Base-by-base conservation (phyloP, 495 filamentous ascomycete species). In the Podospora pseudoanserina region DNA sequence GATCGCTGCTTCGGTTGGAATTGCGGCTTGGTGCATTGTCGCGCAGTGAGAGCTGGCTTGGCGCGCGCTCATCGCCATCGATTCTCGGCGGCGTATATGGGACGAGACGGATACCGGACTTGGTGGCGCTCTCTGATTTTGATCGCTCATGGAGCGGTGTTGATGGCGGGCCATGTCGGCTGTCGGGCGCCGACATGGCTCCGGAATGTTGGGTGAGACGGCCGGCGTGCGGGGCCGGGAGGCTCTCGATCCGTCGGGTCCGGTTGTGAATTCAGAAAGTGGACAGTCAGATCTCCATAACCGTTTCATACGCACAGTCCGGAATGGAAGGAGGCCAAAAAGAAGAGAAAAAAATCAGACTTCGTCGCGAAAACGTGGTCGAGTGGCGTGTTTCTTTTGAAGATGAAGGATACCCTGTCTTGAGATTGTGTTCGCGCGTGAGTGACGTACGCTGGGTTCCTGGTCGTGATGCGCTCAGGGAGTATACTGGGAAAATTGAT, bases 131-230 rank as follows among this genome's bases (percentile, higher is more conserved):
- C 68, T 86, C 80, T 69, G 87, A 87, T 44, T 83, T 77, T 20
- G 82, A 82, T 67, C 86, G 82, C 71, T 87, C 83, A 73, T 84
- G 83, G 65, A 89, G 80, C 59, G 88, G 85, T 70, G 71, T 71
- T 27, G 75, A 62, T 49, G 39, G 39, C 66, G 61, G 74, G 74
- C 73, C 74, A 74, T 76, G 74, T 75, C 77, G 74, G 65, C 65
- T 60, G 44, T 72, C 65, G 65, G 77, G 73, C 70, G 74, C 75
- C 77, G 77, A 77, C 77, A 79, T 79, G 73, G 76, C 76, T 69
- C 66, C 65, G 64, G 23, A 28, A 55, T 70, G 63, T 44, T 65
- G 58, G 64, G 70, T 73, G 67, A 71, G 60, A 72, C 69, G 61
- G 63, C 68, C 72, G 75, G 75, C 64, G 65, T 61, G 62, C 65